These are phyloP conservation scores for Termitomyces sp. DNA, from an alignment of 768 basidiomycete species.

Conservation along the genomic window DNA sequence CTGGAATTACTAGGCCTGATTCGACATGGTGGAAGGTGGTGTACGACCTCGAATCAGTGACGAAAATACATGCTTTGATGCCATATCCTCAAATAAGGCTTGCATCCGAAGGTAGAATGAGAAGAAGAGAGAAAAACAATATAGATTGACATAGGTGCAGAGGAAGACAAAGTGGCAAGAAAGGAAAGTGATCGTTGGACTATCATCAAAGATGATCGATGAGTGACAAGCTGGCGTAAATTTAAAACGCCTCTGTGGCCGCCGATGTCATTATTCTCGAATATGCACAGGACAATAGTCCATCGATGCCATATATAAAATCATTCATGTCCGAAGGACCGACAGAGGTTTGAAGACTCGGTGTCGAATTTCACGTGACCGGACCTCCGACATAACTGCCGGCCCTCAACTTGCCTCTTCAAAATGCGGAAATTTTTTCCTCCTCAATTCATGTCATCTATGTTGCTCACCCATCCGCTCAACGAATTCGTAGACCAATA, in stretches of 20 bases:
- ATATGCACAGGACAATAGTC: no score
- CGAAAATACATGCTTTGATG: background rate
- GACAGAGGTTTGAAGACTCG: no score
- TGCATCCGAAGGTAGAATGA: background rate
- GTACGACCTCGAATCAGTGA: background rate
- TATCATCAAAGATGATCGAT: background rate
- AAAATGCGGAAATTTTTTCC: constrained; percentile 13
- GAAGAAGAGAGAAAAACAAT: background rate
- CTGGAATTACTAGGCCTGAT: background rate
- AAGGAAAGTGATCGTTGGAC: background rate
- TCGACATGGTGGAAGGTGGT: background rate
- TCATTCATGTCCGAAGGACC: background rate
- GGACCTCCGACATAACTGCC: background rate
- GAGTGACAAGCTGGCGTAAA: background rate
- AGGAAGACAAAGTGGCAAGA: background rate
- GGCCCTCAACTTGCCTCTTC: constrained; percentile 14
- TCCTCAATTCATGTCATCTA: background rate
- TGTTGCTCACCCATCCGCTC: background rate
- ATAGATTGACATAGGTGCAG: no score
- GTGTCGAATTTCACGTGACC: background rate
- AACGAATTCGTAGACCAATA: background rate
- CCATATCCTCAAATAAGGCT: no score
- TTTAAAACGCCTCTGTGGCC: background rate
- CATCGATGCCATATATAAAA: background rate
- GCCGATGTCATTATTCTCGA: no score